Conservation (phyloP, 2,329 filamentous ascomycete genomes). For the Sclerotinia trifoliorum region DNA sequence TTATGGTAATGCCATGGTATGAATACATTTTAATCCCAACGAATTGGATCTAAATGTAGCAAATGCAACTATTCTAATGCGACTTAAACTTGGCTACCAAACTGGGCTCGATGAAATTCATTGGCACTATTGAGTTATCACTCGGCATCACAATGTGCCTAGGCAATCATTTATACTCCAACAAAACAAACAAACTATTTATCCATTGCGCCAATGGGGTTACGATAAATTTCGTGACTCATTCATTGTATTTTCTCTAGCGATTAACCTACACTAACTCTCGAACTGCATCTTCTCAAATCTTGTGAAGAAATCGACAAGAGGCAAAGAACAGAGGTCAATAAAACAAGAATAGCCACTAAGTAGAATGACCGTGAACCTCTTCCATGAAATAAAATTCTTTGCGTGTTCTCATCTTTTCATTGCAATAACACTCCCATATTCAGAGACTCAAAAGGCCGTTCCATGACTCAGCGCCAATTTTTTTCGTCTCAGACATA, state of each 20-base stretch:
- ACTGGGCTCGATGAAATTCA: background rate
- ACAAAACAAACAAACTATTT: background rate
- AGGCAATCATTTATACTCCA: background rate
- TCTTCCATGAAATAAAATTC: background rate
- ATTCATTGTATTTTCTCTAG: background rate
- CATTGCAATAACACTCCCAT: background rate
- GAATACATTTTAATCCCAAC: too few species aligned
- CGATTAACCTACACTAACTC: background rate
- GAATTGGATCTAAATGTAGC: background rate
- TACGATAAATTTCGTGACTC: background rate
- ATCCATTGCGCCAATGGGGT: background rate
- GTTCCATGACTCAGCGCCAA: background rate
- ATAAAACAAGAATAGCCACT: background rate
- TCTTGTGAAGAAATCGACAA: background rate
- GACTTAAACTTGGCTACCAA: too few species aligned
- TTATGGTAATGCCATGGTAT: too few species aligned
- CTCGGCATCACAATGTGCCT: background rate
- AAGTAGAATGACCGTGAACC: background rate
- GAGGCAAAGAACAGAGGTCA: background rate
- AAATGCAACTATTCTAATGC: background rate
- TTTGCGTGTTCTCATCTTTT: background rate
- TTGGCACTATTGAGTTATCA: background rate
- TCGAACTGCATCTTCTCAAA: background rate
- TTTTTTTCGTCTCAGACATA: background rate
- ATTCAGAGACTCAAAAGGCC: background rate